Evolutionary conservation across 176 grass and related monocot species (phyloP).

Genomic region (Tuctoria greenei): DNA sequence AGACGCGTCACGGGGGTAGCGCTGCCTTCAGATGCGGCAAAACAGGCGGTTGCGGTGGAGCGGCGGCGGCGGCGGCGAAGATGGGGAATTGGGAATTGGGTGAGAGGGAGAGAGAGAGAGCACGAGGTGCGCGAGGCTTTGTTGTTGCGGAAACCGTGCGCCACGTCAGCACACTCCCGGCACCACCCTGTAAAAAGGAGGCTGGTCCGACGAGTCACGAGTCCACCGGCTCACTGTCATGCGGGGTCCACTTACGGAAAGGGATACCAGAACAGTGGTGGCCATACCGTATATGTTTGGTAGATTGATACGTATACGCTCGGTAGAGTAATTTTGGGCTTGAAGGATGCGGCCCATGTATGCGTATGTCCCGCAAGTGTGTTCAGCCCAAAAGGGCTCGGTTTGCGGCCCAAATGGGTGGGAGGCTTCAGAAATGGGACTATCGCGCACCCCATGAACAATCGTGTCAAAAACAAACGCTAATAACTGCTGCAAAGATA

Average conservation of each 20-base stretch:
- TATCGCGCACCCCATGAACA: too few species aligned
- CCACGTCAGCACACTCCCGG: constrained; percentile 27
- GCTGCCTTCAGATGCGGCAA: background rate
- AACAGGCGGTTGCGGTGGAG: constrained; percentile 4
- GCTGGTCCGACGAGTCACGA: background rate
- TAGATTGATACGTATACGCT: background rate
- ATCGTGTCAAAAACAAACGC: too few species aligned
- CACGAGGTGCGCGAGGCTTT: constrained; percentile 32
- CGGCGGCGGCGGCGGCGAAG: background rate
- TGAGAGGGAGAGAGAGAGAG: background rate
- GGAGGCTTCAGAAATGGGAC: too few species aligned
- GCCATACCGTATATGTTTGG: background rate
- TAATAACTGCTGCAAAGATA: too few species aligned
- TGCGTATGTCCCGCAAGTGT: background rate
- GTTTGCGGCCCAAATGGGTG: too few species aligned
- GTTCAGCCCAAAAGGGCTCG: too few species aligned
- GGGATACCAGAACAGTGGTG: background rate
- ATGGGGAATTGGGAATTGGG: constrained; percentile 31
- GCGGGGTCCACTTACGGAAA: background rate
- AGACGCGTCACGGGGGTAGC: background rate
- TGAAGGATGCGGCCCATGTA: background rate
- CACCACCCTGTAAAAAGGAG: background rate
- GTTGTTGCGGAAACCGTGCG: constrained; percentile 6
- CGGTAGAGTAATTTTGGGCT: background rate
- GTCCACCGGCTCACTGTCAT: background rate